Base-by-base conservation (phyloP, 306 rosid species). In the Medicago arabica region DNA sequence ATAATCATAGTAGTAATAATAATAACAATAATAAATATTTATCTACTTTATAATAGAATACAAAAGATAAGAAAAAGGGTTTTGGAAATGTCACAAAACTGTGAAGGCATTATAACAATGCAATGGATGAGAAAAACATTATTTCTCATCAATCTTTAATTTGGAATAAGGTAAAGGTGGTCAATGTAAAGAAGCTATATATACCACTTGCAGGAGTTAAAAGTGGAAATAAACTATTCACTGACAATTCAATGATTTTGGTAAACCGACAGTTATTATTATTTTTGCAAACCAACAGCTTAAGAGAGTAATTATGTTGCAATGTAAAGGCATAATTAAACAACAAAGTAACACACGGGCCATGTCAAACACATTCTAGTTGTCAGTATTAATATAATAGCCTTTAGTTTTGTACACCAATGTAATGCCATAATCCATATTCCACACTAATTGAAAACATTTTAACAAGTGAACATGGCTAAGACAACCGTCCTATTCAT, bases 41-140 rank as follows among this genome's bases (percentile, higher is more conserved):
- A 68, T 40, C 58, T n/a, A 59, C 31, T 40, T 73, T 13, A 59
- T 69, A 81, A 25, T 68, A 83, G 44, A 17, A 69, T n/a, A 69
- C 16, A 77, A 12, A 53, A 61, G 28, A 47, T n/a, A 69, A 47
- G 11, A 3, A 47, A 67, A 74, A 14, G 47, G 59, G 39, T 19
- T 65, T 53, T n/a, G 51, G 40, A 31, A 19, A 73, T 58, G 75
- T 40, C 54, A 51, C 23, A n/a, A 15, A 64, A 66, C 5, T 18
- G 74, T 36, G n/a, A 41, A 77, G 28, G 41, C 59, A 53, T 53
- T 17, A 8, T 17, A 17, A 53, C 60, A 53, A 53, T 53, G 60
- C 60, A 53, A 53, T 17, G 8, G 23, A 53, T 18, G 28, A 53
- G 28, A 53, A 17, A 53, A 17, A 3, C 60, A 17, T 8, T 17